Percentiles rank a stretch among this genome's conserved stretches.
These are phyloP conservation scores for Cerioporus squamosus DNA, from an alignment of 1,284 basidiomycete species.

Conservation along the genomic window DNA sequence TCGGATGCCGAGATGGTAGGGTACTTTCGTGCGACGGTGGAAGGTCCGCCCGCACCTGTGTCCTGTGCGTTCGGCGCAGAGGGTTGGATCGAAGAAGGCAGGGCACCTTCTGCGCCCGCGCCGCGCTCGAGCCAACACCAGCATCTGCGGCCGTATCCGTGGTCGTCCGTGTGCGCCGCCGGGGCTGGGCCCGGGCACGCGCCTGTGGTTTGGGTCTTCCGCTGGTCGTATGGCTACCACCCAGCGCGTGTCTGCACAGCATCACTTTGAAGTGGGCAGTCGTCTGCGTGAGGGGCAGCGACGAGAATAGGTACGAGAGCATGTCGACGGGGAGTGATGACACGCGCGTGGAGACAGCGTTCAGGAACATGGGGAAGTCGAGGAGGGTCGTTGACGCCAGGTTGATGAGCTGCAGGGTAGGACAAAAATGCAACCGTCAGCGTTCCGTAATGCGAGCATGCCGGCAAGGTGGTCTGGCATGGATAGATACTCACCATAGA, in stretches of 20 bases:
- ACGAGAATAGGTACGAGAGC: slow-evolving; percentile 44
- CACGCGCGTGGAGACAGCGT: slow-evolving; percentile 50
- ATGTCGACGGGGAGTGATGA: slow-evolving; percentile 40
- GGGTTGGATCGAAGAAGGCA: slow-evolving; percentile 1
- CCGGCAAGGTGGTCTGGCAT: slow-evolving; percentile 1
- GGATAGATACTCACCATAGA: slow-evolving; percentile 45
- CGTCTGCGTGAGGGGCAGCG: slow-evolving; percentile 43
- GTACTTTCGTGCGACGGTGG: slow-evolving; percentile 30
- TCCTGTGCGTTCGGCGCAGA: not conserved
- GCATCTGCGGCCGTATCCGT: slow-evolving; percentile 7
- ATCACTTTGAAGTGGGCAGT: slow-evolving; percentile 52
- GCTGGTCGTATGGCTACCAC: slow-evolving; percentile 1
- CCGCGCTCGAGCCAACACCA: not conserved
- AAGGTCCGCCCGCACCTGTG: slow-evolving; percentile 4
- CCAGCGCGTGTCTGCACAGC: slow-evolving; percentile 46
- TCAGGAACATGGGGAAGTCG: slow-evolving; percentile 53
- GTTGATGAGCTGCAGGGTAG: slow-evolving; percentile 53
- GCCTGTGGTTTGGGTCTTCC: slow-evolving; percentile 41
- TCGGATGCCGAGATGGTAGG: slow-evolving; percentile 35
- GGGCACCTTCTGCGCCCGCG: not conserved
- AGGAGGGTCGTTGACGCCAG: slow-evolving; percentile 52
- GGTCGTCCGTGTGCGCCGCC: slow-evolving; percentile 18
- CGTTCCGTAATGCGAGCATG: not conserved
- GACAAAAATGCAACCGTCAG: not conserved
- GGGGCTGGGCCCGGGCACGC: slow-evolving; percentile 22